Evolutionary conservation across 2,329 filamentous ascomycete species (phyloP), one percentile per base, ranked within the genome.

Genomic region (Byssothecium circinans): DNA sequence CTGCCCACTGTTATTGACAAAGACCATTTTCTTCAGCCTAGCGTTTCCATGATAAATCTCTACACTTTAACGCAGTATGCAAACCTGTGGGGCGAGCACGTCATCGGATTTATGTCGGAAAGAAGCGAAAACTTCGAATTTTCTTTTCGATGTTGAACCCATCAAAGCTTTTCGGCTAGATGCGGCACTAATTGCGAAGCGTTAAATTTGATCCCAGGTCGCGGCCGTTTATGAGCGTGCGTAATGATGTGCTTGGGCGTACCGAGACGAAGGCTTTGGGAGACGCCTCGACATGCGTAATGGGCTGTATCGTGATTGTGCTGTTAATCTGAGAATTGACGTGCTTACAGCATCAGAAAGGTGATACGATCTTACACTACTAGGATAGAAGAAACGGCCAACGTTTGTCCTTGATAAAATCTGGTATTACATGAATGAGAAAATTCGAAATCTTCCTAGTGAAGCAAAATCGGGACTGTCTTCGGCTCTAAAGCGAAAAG

Each of bases 61-160:
- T 19, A 20, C 14, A 37, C 12, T 37, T 20, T n/a, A n/a, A 23
- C 14, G 10, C 25, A 3, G 23, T 23, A 33, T 41, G 39, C 18
- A 41, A 41, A 19, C 18, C 18, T 41, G 23, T 41, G 39, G 39
- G 39, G 39, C 39, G 17, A 41, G 23, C 39, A 41, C 39, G 39
- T 18, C 11, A 41, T 41, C 39, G 25, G 20, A 15, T 27, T 12
- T 12, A 4, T 27, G 8, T 40, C 23, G 19, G 20, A 37, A 37
- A 37, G 17, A 19, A 22, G 4, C 20, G 17, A 37, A 37, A 37
- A 20, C 20, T 37, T 12, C 2, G 18, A 22, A 3, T 37, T 37
- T 7, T 37, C 18, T 10, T 4, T 35, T 17, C 17, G 7, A n/a
- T 8, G 10, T 10, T 35, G 4, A 8, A 8, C 6, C 15, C 8